These are phyloP conservation scores for Pyracantha coccinea DNA, from an alignment of 331 rosid species.

Conservation along the genomic window DNA sequence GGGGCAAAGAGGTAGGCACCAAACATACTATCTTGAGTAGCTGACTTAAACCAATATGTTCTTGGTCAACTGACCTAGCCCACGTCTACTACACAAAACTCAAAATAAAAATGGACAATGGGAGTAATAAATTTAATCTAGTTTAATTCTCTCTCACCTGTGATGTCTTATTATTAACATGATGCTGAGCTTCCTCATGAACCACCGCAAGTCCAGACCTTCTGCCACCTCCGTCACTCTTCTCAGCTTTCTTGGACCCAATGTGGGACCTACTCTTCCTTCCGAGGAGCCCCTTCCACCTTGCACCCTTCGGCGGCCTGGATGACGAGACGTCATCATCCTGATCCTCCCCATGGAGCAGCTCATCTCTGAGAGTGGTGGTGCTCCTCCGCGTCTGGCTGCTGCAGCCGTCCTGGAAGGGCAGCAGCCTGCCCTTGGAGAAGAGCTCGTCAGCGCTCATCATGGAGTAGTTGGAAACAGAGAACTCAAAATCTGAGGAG, in stretches of 20 bases:
- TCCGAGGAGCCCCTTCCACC: conserved; percentile 89
- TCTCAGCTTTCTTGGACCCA: conserved; percentile 59
- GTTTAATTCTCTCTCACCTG: conserved; percentile 32
- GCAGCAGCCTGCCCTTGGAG: conserved; percentile 69
- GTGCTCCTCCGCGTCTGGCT: conserved; percentile 39
- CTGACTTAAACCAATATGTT: too few species aligned
- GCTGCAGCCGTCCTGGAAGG: conserved; percentile 43
- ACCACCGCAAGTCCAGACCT: conserved; percentile 21
- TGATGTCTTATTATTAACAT: conserved; percentile 22
- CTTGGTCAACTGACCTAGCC: not conserved
- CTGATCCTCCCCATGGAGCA: conserved; percentile 39
- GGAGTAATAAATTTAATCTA: not conserved
- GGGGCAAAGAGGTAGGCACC: too few species aligned
- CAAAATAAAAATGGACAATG: not conserved
- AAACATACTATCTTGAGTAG: too few species aligned
- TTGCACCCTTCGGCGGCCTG: conserved; percentile 59
- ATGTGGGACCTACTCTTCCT: conserved; percentile 45
- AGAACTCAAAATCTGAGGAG: conserved; percentile 88
- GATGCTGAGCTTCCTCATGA: conserved; percentile 22
- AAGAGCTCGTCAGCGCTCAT: conserved; percentile 97
- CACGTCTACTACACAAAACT: not conserved
- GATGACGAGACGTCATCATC: conserved; percentile 36
- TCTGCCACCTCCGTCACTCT: conserved; percentile 20
- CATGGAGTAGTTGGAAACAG: conserved; percentile 69
- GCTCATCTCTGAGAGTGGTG: conserved; percentile 81